Percentiles rank a stretch among this genome's conserved stretches.
Conservation (phyloP, 805 yeast genomes). For the Kazachstania viticola region DNA sequence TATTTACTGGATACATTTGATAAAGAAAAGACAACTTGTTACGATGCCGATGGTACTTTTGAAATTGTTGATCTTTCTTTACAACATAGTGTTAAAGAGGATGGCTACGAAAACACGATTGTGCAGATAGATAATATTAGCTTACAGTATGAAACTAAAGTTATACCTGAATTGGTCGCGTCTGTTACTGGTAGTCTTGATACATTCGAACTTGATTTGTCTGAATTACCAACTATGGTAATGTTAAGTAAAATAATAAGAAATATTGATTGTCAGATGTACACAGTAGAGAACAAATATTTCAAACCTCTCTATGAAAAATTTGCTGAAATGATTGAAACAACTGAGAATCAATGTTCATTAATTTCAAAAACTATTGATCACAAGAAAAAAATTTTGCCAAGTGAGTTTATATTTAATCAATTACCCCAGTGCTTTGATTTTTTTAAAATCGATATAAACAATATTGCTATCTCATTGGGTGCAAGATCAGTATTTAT, state of each 20-base stretch:
- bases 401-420: slow-evolving; percentile 13
- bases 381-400: slow-evolving; percentile 3
- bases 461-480: slow-evolving; percentile 17
- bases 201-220: slow-evolving; percentile 15
- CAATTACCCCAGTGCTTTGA: slow-evolving; percentile 28
- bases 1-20: slow-evolving; percentile 3
- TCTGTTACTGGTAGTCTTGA: slow-evolving; percentile 15
- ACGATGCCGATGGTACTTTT: slow-evolving; percentile 10
- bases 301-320: slow-evolving; percentile 20
- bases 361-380: slow-evolving; percentile 4
- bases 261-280: slow-evolving; percentile 17
- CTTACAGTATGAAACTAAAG: slow-evolving; percentile 13
- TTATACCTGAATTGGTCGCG: slow-evolving; percentile 14
- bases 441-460: slow-evolving; percentile 15
- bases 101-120: slow-evolving; percentile 11
- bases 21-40: slow-evolving; percentile 8
- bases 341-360: slow-evolving; percentile 12
- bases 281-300: slow-evolving; percentile 19
- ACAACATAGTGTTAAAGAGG: slow-evolving; percentile 12
- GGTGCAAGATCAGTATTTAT: slow-evolving; percentile 36
- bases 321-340: slow-evolving; percentile 15
- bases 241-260: slow-evolving; percentile 16
- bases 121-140: slow-evolving; percentile 12
- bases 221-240: slow-evolving; percentile 22
- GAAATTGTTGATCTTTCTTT: slow-evolving; percentile 16